Conservation (phyloP, 2,329 filamentous ascomycete species). For the Macrophomina pseudophaseolina region DNA sequence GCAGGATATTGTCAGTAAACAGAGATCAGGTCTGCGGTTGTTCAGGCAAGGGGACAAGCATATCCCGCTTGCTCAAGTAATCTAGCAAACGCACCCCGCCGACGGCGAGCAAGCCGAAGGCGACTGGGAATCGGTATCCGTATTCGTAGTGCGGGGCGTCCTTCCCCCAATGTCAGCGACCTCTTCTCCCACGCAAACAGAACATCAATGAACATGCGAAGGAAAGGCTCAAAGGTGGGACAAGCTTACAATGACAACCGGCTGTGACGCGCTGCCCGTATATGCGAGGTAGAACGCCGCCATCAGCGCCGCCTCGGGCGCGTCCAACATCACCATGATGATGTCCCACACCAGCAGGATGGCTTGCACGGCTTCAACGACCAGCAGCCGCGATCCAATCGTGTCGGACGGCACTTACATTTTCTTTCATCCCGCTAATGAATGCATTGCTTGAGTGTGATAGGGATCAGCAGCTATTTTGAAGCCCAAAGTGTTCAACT, state of each 20-base stretch:
- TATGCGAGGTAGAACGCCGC: constrained; percentile 15
- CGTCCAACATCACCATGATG: constrained; percentile 17
- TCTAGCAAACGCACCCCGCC: constrained; percentile 10
- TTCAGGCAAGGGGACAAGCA: not conserved
- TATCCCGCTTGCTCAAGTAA: constrained; percentile 8
- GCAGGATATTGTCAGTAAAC: too few relatives aligned
- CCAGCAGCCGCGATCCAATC: not conserved
- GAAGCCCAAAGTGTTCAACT: too few relatives aligned
- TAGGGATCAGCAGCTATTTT: not conserved
- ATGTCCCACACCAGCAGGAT: constrained; percentile 21
- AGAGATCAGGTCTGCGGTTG: too few relatives aligned
- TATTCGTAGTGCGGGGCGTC: constrained; percentile 20
- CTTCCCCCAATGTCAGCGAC: not conserved
- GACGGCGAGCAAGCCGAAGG: constrained; percentile 1
- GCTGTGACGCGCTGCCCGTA: not conserved
- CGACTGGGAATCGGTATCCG: constrained; percentile 10
- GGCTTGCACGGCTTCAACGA: constrained; percentile 9
- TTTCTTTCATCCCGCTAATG: constrained; percentile 26
- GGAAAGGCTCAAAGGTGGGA: not conserved
- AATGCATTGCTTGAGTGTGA: constrained; percentile 18
- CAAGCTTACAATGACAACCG: constrained; percentile 7
- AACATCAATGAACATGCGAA: too few relatives aligned
- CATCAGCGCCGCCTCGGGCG: constrained; percentile 7
- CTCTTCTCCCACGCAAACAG: too few relatives aligned
- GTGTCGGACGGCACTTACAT: constrained; percentile 13